Evolutionary conservation across 306 rosid species (phyloP), one percentile per base, ranked within the genome.

Genomic region (Malus fusca): DNA sequence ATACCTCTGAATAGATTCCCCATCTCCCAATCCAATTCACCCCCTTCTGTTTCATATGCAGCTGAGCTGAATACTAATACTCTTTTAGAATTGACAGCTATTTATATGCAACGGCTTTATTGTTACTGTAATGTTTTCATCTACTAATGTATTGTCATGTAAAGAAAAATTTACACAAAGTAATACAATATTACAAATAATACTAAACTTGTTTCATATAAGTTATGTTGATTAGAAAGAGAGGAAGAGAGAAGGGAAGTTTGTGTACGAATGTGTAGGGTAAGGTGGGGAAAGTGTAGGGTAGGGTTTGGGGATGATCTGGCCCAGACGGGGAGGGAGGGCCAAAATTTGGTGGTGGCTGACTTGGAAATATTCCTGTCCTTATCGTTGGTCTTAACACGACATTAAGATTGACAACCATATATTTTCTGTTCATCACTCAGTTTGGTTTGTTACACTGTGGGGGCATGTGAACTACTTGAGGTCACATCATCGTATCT

Each of bases 1-100:
- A 23, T 28, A 64, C 74, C 83, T 83, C 92, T 86, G 86, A 76
- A 44, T 43, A 88, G 96, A 90, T 90, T 90, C 90, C 85, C 63
- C 69, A 11, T 77, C 86, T 69, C 84, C 88, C 89, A 80, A 79
- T 83, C 55, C 55, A 51, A 51, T 51, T 5, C 55, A 2, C 21
- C 21, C 84, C 79, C 88, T 74, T 74, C 11, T 37, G 40, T 26
- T 68, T 81, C 90, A 76, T 76, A 76, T 82, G 84, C 84, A 37
- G 52, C 80, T 77, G 55, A 48, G 8, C 55, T 51, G 55, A 8
- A 9, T 42, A 9, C 75, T 12, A 2, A 2, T 42, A 42, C 73
- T 12, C 46, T 11, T 22, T 31, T 69, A 25, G 12, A 22, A 12
- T 5, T 15, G 2, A 10, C 0, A 58, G 3, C 5, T 4, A 22